phyloP scores from a whole-genome alignment of 441 rosid genomes.

The Gossypium gossypioides region DNA sequence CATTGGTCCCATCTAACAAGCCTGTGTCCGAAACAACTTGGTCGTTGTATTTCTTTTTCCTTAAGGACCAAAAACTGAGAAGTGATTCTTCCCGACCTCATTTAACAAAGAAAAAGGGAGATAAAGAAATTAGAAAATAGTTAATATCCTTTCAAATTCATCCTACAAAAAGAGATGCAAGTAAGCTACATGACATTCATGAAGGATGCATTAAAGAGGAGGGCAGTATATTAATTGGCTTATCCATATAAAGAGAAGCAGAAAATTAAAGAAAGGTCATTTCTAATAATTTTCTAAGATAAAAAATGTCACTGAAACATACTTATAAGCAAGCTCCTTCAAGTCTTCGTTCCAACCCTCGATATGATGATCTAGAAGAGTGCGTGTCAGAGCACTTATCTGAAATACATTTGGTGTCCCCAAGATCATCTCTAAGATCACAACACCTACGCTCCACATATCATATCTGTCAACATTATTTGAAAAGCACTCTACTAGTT shows the following conservation, averaged over 20 bases:
- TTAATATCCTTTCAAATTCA: conserved; percentile 8
- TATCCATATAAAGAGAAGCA: conserved; percentile 2
- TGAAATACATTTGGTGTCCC: conserved; percentile 91
- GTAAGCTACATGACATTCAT: not conserved
- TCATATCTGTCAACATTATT: conserved; percentile 51
- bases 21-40: not conserved
- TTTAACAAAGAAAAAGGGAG: not conserved
- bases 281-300: not conserved
- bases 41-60: not conserved
- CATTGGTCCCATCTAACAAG: not conserved
- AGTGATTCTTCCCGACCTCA: not conserved
- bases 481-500: not conserved
- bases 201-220: not conserved
- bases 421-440: conserved; percentile 78
- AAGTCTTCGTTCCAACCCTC: conserved; percentile 79
- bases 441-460: conserved; percentile 98
- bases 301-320: conserved; percentile 19
- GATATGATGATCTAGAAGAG: conserved; percentile 76
- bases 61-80: not conserved
- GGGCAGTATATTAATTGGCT: not conserved
- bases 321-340: conserved; percentile 92
- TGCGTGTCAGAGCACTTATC: conserved; percentile 53
- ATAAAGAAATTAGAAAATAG: not conserved
- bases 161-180: not conserved
- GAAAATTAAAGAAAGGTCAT: not conserved